phyloP scores from a whole-genome alignment of 108 stramenopile species.

The Skeletonema grethae region DNA sequence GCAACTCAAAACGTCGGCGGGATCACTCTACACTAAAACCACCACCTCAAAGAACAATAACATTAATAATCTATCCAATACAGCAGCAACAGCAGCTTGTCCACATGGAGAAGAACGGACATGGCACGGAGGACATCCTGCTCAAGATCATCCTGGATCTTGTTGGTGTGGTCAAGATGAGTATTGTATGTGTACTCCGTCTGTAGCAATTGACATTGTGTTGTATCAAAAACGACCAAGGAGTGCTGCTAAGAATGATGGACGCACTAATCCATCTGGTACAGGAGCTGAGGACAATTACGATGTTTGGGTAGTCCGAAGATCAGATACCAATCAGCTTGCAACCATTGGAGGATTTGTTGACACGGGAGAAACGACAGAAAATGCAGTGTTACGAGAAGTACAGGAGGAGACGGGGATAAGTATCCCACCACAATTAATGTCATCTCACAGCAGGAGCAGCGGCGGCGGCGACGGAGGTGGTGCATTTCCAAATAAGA shows the following conservation, averaged over 20 bases:
- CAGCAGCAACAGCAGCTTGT: not conserved
- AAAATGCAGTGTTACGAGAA: conserved; percentile 73
- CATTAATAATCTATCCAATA: not conserved
- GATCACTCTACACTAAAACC: no score
- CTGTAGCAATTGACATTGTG: conserved; percentile 81
- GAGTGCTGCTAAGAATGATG: conserved; percentile 10
- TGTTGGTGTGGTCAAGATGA: conserved; percentile 79
- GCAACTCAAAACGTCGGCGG: no score
- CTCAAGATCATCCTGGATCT: conserved; percentile 52
- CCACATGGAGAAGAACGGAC: conserved; percentile 24
- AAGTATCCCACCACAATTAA: conserved; percentile 19
- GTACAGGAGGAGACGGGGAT: conserved; percentile 82
- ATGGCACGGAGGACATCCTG: conserved; percentile 56
- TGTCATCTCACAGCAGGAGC: not conserved
- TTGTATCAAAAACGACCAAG: conserved; percentile 29
- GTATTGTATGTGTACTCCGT: conserved; percentile 90
- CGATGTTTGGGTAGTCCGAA: conserved; percentile 73
- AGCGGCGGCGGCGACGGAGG: not conserved
- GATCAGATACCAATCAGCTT: conserved; percentile 78
- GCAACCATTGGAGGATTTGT: conserved; percentile 91
- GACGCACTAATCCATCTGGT: not conserved
- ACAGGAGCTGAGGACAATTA: conserved; percentile 24
- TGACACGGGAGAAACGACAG: conserved; percentile 72
- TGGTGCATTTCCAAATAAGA: not conserved
- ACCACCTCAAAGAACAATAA: no score